Conservation (phyloP, 2,329 filamentous ascomycete species). For the Aspergillus persii region DNA sequence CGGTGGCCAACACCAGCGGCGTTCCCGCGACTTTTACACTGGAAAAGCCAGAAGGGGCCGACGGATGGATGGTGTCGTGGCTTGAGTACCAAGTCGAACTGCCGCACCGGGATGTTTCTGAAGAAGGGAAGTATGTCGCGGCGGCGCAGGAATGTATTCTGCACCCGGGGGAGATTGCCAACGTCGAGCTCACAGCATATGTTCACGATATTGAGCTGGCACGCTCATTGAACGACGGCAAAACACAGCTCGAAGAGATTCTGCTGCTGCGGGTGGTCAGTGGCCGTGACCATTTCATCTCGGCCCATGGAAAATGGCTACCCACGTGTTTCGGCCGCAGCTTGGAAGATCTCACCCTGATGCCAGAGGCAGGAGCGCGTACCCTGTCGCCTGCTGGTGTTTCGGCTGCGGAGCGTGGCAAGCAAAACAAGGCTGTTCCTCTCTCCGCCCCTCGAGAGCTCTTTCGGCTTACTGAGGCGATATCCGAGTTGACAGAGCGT, state of each 20-base stretch:
- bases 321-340: slow-evolving; percentile 80
- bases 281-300: slow-evolving; percentile 89
- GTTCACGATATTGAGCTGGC: slow-evolving; percentile 65
- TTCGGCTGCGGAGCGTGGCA: slow-evolving; percentile 29
- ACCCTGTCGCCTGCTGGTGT: slow-evolving; percentile 50
- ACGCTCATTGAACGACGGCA: slow-evolving; percentile 68
- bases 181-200: slow-evolving; percentile 65
- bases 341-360: slow-evolving; percentile 80
- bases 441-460: slow-evolving; percentile 85
- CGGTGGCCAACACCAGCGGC: slow-evolving; percentile 87
- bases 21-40: slow-evolving; percentile 78
- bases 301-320: slow-evolving; percentile 73
- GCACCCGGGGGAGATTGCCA: slow-evolving; percentile 79
- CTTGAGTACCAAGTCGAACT: slow-evolving; percentile 65
- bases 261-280: slow-evolving; percentile 78
- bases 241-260: slow-evolving; percentile 72
- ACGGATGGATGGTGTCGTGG: slow-evolving; percentile 60
- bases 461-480: slow-evolving; percentile 80
- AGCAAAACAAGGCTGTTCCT: slow-evolving; percentile 44
- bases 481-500: slow-evolving; percentile 61
- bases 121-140: slow-evolving; percentile 25
- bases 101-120: slow-evolving; percentile 40
- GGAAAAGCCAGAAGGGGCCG: slow-evolving; percentile 60
- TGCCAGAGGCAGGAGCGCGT: slow-evolving; percentile 76
- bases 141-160: slow-evolving; percentile 60